Base-by-base conservation (phyloP, 2,329 filamentous ascomycete species). In the Arthrobotrys megalospora region DNA sequence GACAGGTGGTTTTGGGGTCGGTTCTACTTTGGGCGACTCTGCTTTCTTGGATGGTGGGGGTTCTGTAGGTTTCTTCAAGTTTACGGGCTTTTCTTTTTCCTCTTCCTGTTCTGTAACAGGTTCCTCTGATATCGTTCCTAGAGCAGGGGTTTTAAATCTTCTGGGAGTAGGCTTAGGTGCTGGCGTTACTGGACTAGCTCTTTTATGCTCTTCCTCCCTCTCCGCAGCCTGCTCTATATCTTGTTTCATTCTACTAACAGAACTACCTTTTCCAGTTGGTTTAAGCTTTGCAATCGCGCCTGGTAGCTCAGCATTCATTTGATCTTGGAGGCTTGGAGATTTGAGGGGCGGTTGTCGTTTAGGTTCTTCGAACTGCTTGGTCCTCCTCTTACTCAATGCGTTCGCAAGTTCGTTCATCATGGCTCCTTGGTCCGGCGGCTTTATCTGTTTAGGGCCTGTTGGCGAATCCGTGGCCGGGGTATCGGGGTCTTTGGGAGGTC, bases 331-430 rank as follows among this genome's bases (percentile, higher is more conserved):
- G 0, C 19, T 62, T 32, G 66, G 73, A 41, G 66, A 65, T 14
- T 24, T 52, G 1, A 19, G 24, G 48, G 53, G 41, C n/a, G 36
- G 41, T 12, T 10, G 36, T 12, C 47, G 45, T 14, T 43, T 32
- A 6, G 48, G 55, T 38, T 69, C 65, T 21, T 28, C 28, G n/a
- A 66, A 71, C 3, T n/a, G 24, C 5, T 36, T 34, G 14, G 14
- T 12, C 19, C 3, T 6, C 21, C 24, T 64, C 19, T 19, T 10
- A 6, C 3, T 43, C 1, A 64, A 41, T 19, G 1, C 0, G 0
- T 19, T 12, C 16, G 19, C 48, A 34, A 64, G 60, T 38, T 66
- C 68, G 12, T 77, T 66, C 43, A 77, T 43, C 50, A 71, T 38
- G 1, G 53, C 38, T 11, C 16, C 28, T 24, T 43, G 58, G 1